Base-by-base conservation (phyloP, 116 monocot species). In the Phalaenopsis hybrid region DNA sequence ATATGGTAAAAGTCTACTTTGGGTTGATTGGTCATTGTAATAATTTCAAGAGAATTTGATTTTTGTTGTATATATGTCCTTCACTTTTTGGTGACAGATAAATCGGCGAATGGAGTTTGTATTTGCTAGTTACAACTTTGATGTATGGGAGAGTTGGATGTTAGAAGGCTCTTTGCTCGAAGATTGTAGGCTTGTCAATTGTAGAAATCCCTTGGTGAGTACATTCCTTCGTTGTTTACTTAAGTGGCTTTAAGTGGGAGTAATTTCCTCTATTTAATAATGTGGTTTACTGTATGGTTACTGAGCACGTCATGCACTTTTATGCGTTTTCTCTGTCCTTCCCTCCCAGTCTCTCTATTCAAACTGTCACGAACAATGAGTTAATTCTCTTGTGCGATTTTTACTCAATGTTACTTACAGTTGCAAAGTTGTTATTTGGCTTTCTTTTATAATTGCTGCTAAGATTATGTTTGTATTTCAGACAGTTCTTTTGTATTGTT, bases 41-140 rank as follows among this genome's bases (percentile, higher is more conserved):
- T 23, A 63, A 25, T 63, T 21, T 63, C 23, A 23, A 5, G 23
- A 11, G 23, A 63, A 63, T 25, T 55, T 63, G 21, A 63, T 20
- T 23, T 21, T 63, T 59, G 23, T 23, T 63, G 23, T 25, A 34
- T 15, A 37, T 41, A 72, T 41, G 17, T 15, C 31, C 41, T 28
- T 28, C 25, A 72, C 33, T 79, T 59, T 79, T 78, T 78, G 31
- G 49, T 78, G n/a, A 13, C 82, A 98, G 97, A 94, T 94, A 55
- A 98, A 98, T 86, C 91, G 89, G 84, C 89, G 84, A 84, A 91
- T 86, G 93, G 97, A 98, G 81, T 92, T 94, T 77, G 90, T 98
- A 25, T 98, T 98, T 92, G 93, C 94, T 49, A 94, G 92, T 72
- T 86, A 98, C 81, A 92, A 87, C 77, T 95, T 98, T 89, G 97